phyloP scores from a whole-genome alignment of 345 rosid genomes.

The Eucalyptus microcorys region DNA sequence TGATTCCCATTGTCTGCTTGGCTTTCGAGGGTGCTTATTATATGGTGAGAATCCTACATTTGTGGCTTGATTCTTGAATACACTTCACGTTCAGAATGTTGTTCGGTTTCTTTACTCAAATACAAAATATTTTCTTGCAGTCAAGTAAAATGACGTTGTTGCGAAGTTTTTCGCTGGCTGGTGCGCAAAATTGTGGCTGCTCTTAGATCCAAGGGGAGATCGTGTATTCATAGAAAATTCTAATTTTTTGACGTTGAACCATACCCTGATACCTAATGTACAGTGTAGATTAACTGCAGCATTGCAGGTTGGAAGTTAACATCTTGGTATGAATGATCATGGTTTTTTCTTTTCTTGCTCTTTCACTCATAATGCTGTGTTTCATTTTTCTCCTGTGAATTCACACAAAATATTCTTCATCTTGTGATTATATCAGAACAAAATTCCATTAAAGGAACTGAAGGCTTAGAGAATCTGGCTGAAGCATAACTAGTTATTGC shows the following conservation, averaged over 20 bases:
- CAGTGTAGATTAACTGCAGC: not conserved
- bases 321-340: not conserved
- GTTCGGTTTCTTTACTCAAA: not conserved
- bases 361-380: not conserved
- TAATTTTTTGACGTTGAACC: too few relatives aligned
- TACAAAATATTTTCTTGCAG: not conserved
- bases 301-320: not conserved
- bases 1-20: not conserved
- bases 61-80: not conserved
- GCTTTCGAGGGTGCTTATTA: not conserved
- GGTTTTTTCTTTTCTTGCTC: not conserved
- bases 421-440: not conserved
- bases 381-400: not conserved
- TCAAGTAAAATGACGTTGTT: not conserved
- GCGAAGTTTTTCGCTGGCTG: not conserved
- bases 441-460: not conserved
- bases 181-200: not conserved
- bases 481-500: not conserved
- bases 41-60: not conserved
- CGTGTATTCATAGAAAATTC: not conserved
- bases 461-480: not conserved
- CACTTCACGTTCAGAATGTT: not conserved
- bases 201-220: not conserved
- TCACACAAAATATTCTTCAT: not conserved
- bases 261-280: not conserved